Evolutionary conservation across 2,329 filamentous ascomycete species (phyloP), one percentile per base, ranked within the genome.

Genomic region (Pestalotiopsis sp.): DNA sequence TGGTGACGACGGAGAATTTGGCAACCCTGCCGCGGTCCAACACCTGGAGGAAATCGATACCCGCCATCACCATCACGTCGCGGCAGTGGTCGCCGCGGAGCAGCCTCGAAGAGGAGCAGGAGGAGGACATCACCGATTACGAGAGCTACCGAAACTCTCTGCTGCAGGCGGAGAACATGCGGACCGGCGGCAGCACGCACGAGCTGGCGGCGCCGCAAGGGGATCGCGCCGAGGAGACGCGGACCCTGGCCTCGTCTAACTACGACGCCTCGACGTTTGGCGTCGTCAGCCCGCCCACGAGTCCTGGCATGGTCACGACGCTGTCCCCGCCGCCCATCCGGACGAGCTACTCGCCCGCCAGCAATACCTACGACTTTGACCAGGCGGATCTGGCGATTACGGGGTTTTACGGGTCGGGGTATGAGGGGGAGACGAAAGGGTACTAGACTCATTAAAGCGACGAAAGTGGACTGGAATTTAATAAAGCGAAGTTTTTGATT

Each of bases 41-140:
- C 5, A 56, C 63, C 17, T 66, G 63, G 63, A 12, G 63, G 12
- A 40, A 66, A 20, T 66, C 63, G 20, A 58, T 66, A 13, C 63
- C 63, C 5, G 23, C 63, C 23, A 57, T 66, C 14, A 66, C 45
- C 41, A 20, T 66, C 23, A 56, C 14, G 3, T 66, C 63, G 25
- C 49, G 63, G 13, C 41, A 66, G 45, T 66, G 41, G 63, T n/a
- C 41, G 25, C 14, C 27, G 25, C 5, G 59, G 20, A 40, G 31
- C 25, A 62, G 59, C 38, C 17, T 38, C 11, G 62, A 52, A 36
- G 25, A 60, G 31, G 17, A 36, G 20, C n/a, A 27, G 25, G 57
- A 60, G 25, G 41, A 45, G 12, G 17, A 14, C 17, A 52, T n/a
- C n/a, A 66, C 63, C 17, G 63, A 49, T 2, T 66, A 58, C 25